Conservation (phyloP, 495 filamentous ascomycete genomes). For the Lasiosphaeria hispida region DNA sequence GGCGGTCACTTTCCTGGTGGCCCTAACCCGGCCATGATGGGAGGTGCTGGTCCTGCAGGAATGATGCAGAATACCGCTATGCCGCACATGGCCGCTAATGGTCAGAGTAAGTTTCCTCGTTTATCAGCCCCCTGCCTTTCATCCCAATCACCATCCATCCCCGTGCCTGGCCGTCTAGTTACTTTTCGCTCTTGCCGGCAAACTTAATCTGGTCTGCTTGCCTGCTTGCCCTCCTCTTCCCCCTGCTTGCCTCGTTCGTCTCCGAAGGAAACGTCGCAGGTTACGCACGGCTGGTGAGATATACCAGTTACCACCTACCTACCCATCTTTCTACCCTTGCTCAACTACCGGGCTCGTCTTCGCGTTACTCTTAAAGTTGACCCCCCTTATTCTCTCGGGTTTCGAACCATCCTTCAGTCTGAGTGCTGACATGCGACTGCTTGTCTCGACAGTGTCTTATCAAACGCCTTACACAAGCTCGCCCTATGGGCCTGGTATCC, state of each 20-base stretch:
- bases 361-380: too few relatives aligned
- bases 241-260: too few relatives aligned
- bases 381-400: too few relatives aligned
- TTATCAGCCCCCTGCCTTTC: conserved; percentile 13
- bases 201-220: neutral
- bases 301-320: too few relatives aligned
- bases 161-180: conserved; percentile 3
- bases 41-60: conserved; percentile 46
- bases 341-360: too few relatives aligned
- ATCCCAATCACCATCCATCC: neutral
- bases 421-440: neutral
- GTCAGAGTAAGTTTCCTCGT: conserved; percentile 44
- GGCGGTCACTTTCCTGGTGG: conserved; percentile 40
- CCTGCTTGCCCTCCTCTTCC: too few relatives aligned
- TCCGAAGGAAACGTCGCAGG: too few relatives aligned
- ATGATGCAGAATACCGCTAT: conserved; percentile 55
- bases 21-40: conserved; percentile 47
- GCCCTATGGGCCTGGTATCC: conserved; percentile 46
- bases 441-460: conserved; percentile 43
- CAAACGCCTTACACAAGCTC: conserved; percentile 52
- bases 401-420: too few relatives aligned
- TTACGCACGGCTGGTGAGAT: too few relatives aligned
- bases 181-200: neutral
- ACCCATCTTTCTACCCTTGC: too few relatives aligned
- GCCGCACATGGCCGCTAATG: conserved; percentile 52